These are phyloP conservation scores for Sporisorium iseilematis-ciliati DNA, from an alignment of 1,284 basidiomycete genomes.

Conservation along the genomic window DNA sequence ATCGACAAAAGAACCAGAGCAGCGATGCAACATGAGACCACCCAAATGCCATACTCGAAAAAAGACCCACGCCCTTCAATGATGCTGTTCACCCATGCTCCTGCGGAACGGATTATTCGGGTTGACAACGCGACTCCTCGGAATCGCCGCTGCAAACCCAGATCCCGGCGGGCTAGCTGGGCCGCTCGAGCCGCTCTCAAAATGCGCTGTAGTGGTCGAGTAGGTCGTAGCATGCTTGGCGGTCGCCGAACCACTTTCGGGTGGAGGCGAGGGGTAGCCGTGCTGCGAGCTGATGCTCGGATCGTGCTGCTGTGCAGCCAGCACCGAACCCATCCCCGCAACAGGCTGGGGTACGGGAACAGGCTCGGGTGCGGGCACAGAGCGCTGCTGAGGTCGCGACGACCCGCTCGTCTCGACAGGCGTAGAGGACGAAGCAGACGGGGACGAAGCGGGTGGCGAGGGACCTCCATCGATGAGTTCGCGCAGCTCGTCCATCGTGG, in stretches of 20 bases:
- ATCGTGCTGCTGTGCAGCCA: conserved; percentile 23
- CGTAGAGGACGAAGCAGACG: conserved; percentile 10
- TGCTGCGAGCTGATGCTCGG: conserved; percentile 33
- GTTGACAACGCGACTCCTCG: conserved; percentile 40
- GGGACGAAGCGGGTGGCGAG: conserved; percentile 30
- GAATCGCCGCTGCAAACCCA: conserved; percentile 18
- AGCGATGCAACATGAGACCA: background rate
- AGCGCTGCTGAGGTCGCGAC: conserved; percentile 14
- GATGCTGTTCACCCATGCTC: conserved; percentile 41
- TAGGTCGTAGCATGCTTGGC: conserved; percentile 22
- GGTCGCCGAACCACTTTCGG: conserved; percentile 13
- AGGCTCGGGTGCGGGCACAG: conserved; percentile 29
- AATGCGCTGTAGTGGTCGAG: conserved; percentile 29
- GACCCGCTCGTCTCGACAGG: conserved; percentile 4
- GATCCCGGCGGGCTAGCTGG: conserved; percentile 30
- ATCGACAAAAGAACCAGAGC: background rate
- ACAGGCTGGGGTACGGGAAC: conserved; percentile 47
- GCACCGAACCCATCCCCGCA: conserved; percentile 26
- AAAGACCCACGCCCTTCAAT: conserved; percentile 5
- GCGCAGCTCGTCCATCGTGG: conserved; percentile 58
- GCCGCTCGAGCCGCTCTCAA: conserved; percentile 15
- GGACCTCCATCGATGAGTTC: conserved; percentile 57
- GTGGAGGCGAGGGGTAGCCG: conserved; percentile 45
- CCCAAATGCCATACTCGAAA: no score
- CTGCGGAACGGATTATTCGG: conserved; percentile 60